Evolutionary conservation across 176 grass and related monocot species (phyloP).

Genomic region (Rhipidocladum racemiflorum): DNA sequence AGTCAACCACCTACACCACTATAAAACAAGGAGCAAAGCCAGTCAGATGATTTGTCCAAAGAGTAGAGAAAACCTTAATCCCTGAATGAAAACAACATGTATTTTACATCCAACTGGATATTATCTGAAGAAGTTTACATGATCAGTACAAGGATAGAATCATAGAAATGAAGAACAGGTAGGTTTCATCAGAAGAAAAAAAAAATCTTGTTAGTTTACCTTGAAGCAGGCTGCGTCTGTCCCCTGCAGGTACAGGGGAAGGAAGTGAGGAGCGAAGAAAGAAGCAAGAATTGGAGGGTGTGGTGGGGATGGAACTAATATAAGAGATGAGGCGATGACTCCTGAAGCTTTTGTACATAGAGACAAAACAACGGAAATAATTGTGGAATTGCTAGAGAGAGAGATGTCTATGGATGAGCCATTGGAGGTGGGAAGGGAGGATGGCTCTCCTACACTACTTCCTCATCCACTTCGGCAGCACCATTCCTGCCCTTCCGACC

Average conservation of each 20-base stretch:
- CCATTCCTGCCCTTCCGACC: background rate
- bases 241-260: constrained; percentile 26
- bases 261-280: constrained; percentile 6
- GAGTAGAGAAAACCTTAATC: background rate
- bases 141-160: background rate
- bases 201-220: constrained; percentile 3
- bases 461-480: constrained; percentile 51
- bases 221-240: constrained; percentile 8
- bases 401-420: constrained; percentile 45
- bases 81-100: background rate
- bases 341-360: constrained; percentile 16
- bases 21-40: constrained; percentile 1
- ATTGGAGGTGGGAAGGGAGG: constrained; percentile 49
- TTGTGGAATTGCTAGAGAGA: background rate
- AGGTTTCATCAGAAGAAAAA: background rate
- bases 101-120: background rate
- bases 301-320: constrained; percentile 35
- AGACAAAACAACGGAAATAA: constrained; percentile 43
- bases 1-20: constrained; percentile 6
- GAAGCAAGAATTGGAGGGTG: constrained; percentile 43
- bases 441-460: constrained; percentile 62
- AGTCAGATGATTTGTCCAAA: background rate
- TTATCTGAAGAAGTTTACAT: background rate
- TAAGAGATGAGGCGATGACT: constrained; percentile 35
- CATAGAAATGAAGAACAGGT: background rate